Conservation (phyloP, 1,284 basidiomycete genomes). For the Athelia sp. region DNA sequence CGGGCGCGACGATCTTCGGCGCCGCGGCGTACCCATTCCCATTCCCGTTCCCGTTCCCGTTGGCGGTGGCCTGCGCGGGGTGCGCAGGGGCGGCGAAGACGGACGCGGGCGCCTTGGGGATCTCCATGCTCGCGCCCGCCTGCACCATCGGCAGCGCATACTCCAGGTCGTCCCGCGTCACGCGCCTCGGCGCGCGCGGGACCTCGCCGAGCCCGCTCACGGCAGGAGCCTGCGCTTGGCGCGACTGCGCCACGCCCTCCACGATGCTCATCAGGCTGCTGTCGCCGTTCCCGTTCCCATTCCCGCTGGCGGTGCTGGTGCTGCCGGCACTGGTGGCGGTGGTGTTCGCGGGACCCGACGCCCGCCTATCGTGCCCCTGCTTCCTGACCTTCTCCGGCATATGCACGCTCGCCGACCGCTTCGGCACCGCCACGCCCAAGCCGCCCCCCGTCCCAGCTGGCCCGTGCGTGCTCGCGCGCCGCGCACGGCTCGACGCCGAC, state of each 20-base stretch:
- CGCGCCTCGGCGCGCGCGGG: conserved; percentile 26
- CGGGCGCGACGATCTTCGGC: not conserved
- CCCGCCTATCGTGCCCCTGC: not conserved
- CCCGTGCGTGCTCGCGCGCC: not conserved
- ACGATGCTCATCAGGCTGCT: conserved; percentile 65
- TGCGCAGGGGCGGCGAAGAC: no score
- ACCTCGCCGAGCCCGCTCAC: conserved; percentile 10
- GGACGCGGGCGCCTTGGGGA: conserved; percentile 36
- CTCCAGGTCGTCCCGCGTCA: conserved; percentile 23
- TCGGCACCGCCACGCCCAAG: not conserved
- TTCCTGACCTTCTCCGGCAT: not conserved
- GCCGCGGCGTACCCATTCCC: not conserved
- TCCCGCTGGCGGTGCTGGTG: not conserved
- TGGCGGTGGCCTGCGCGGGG: no score
- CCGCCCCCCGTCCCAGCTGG: not conserved
- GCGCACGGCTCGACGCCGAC: not conserved
- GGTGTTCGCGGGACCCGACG: not conserved
- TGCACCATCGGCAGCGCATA: conserved; percentile 2
- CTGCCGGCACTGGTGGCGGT: not conserved
- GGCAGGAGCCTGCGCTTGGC: conserved; percentile 22
- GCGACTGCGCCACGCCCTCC: conserved; percentile 48
- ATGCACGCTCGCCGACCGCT: not conserved
- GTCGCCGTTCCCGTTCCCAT: not conserved
- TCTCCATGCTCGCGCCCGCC: conserved; percentile 9
- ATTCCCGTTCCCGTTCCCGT: not conserved